Base-by-base conservation (phyloP, 2,329 filamentous ascomycete species). In the Aspergillus glaucus region DNA sequence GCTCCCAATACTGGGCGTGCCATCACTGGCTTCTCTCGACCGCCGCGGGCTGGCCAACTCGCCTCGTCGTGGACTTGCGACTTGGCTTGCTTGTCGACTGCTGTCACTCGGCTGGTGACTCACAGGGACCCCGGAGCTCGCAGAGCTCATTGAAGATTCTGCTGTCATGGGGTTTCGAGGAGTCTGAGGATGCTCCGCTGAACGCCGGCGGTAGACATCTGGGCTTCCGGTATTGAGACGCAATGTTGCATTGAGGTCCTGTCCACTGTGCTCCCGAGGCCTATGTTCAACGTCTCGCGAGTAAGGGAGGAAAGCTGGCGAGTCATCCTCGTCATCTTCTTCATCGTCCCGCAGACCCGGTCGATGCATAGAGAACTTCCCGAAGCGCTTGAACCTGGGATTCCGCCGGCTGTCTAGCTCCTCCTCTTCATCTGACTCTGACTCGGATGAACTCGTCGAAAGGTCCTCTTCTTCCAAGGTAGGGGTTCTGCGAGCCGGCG, bases 1-100 rank as follows among this genome's bases (percentile, higher is more conserved):
- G 53, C 80, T 84, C 0, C 81, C 82, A 78, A 82, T 82, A 53
- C 79, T 81, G 3, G 79, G 79, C 8, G 77, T 79, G 10, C 77
- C 78, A 51, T 80, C 78, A 48, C 76, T 80, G 10, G 73, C 69
- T 22, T 75, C 73, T 37, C 65, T 54, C 9, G 64, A 64, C 37
- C 65, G 65, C n/a, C 71, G 68, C 0, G 78, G 76, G 49, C 74
- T 78, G 19, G 73, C 69, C 14, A 79, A 56, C 40, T 78, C 75
- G 1, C 73, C 73, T 6, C 79, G 76, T 32, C 71, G 69, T 1
- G 78, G 75, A 47, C 68, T 68, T 3, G 58, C 46, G 7, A 42
- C 45, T 3, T 55, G 58, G n/a, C 51, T 52, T 6, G 50, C 34
- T 12, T 46, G 54, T 22, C 52, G 58, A 22, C 51, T 47, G 37